Conservation (phyloP, 1,284 basidiomycete species). For the Inonotus hispidus region DNA sequence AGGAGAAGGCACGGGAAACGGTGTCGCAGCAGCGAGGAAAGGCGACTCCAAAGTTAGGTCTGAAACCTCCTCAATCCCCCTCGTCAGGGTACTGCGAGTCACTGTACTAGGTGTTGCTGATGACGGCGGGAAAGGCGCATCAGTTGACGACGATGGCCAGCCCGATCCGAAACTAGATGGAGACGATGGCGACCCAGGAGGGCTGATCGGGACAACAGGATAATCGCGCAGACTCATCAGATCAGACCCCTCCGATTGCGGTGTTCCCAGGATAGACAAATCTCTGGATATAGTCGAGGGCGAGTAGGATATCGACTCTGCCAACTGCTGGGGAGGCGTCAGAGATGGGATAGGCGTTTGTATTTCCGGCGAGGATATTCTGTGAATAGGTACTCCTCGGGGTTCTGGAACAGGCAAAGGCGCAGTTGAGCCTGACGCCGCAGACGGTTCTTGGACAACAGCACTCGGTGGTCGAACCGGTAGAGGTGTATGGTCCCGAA, state of each 20-base stretch:
- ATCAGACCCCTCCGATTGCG: conserved; percentile 61
- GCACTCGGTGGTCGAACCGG: conserved; percentile 15
- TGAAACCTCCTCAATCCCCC: not conserved
- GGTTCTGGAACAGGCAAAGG: conserved; percentile 13
- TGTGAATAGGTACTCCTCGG: not conserved
- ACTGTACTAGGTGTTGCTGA: conserved; percentile 14
- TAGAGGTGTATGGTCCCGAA: not conserved
- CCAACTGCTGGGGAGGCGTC: not conserved
- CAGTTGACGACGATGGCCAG: conserved; percentile 12
- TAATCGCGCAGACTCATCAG: conserved; percentile 37
- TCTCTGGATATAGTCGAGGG: conserved; percentile 36
- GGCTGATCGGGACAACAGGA: conserved; percentile 22
- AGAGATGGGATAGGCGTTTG: not conserved
- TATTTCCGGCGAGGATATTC: not conserved
- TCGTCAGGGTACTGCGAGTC: conserved; percentile 2
- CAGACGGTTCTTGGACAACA: not conserved
- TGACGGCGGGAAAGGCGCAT: conserved; percentile 12
- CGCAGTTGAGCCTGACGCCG: conserved; percentile 21
- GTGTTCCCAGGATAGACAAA: conserved; percentile 64
- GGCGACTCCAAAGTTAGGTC: conserved; percentile 12
- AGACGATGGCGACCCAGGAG: conserved; percentile 9
- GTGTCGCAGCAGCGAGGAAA: not conserved
- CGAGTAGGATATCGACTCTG: conserved; percentile 41
- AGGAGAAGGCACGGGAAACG: conserved; percentile 6
- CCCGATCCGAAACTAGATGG: conserved; percentile 6